Evolutionary conservation across 2,329 filamentous ascomycete genomes (phyloP).

Genomic region (Fusarium metavorans): DNA sequence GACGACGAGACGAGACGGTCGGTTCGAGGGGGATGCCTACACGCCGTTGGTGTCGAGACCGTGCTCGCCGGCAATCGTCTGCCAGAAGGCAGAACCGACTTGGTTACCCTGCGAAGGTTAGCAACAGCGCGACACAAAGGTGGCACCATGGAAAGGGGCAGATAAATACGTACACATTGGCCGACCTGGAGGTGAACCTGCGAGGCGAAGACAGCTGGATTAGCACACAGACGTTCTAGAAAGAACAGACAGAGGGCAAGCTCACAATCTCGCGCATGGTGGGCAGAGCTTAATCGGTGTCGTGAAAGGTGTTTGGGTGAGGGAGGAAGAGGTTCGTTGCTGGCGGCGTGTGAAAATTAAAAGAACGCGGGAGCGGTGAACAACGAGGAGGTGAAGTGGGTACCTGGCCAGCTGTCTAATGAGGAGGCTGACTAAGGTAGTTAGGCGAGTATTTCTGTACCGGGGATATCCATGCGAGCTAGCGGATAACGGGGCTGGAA

Average conservation of each 20-base stretch:
- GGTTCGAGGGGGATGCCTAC: background rate
- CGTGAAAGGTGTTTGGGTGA: background rate
- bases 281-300: background rate
- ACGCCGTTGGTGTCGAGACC: constrained; percentile 1
- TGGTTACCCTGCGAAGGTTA: background rate
- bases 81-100: constrained; percentile 1
- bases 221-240: background rate
- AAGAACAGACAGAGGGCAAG: background rate
- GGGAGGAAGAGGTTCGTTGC: background rate
- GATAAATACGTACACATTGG: background rate
- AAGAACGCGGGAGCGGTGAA: background rate
- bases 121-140: background rate
- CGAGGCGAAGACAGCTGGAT: background rate
- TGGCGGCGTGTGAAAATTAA: background rate
- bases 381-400: background rate
- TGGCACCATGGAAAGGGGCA: background rate
- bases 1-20: background rate
- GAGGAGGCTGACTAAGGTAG: background rate
- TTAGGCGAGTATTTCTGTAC: background rate
- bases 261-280: constrained; percentile 1
- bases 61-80: background rate
- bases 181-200: background rate
- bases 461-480: background rate
- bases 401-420: background rate
- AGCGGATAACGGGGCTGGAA: background rate